Evolutionary conservation across 176 grass and related monocot species (phyloP).

Genomic region (Eleusine coracana): DNA sequence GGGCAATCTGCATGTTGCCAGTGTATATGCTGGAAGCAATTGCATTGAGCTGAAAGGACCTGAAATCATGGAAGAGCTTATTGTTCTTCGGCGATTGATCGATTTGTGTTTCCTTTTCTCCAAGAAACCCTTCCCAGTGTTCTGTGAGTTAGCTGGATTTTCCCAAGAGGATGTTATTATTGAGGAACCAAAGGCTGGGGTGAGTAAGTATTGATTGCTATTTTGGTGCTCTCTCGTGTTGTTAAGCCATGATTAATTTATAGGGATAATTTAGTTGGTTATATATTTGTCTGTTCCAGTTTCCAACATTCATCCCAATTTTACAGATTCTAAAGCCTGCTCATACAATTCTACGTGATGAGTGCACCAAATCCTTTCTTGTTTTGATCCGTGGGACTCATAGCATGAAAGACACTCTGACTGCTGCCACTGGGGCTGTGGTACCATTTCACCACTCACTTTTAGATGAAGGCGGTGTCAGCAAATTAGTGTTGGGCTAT

Average conservation of each 20-base stretch:
- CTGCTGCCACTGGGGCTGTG: conserved; percentile 89
- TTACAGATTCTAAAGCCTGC: conserved; percentile 84
- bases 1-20: conserved; percentile 82
- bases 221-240: conserved; percentile 35
- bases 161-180: conserved; percentile 78
- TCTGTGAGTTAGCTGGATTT: conserved; percentile 80
- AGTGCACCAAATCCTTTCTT: conserved; percentile 81
- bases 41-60: conserved; percentile 70
- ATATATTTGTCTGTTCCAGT: conserved; percentile 11
- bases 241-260: background rate
- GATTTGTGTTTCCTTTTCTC: conserved; percentile 88
- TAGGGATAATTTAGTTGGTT: conserved; percentile 21
- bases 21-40: conserved; percentile 77
- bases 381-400: conserved; percentile 95
- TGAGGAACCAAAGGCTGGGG: conserved; percentile 90
- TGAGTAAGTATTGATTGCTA: conserved; percentile 62
- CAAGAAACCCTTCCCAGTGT: conserved; percentile 83
- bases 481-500: conserved; percentile 93
- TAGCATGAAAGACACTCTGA: conserved; percentile 83
- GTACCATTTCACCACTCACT: conserved; percentile 97
- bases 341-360: conserved; percentile 86
- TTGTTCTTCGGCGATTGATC: conserved; percentile 77
- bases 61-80: conserved; percentile 77
- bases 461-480: conserved; percentile 87
- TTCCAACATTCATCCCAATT: conserved; percentile 20